Conservation (phyloP, 108 stramenopile species). For the Cyclotella choctawhatcheeana region DNA sequence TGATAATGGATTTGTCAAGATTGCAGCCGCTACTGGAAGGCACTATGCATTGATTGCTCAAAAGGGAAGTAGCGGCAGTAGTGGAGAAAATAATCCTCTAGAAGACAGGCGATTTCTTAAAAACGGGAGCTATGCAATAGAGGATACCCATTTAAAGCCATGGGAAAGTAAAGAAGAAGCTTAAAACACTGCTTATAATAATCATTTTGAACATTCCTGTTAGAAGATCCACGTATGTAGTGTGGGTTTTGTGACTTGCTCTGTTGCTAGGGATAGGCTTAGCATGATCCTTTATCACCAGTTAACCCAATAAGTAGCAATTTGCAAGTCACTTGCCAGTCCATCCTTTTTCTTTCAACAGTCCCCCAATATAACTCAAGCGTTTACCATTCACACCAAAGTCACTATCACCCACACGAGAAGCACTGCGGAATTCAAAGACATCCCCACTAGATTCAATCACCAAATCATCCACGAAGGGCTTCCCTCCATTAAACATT, state of each 20-base stretch:
- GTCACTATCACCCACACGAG: conserved; percentile 84
- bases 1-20: conserved; percentile 26
- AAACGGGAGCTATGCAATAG: conserved; percentile 69
- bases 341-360: conserved; percentile 61
- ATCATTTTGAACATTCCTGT: too few relatives aligned
- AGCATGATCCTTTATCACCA: too few relatives aligned
- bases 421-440: conserved; percentile 64
- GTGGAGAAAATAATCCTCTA: conserved; percentile 13
- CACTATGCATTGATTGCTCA: conserved; percentile 84
- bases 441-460: conserved; percentile 57
- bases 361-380: conserved; percentile 49
- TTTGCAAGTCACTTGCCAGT: conserved; percentile 28
- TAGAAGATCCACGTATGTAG: too few relatives aligned
- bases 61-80: conserved; percentile 42
- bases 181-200: too few relatives aligned
- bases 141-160: conserved; percentile 81
- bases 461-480: conserved; percentile 85
- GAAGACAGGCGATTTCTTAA: conserved; percentile 68
- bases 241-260: too few relatives aligned
- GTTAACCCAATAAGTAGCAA: too few relatives aligned
- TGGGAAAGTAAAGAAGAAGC: conserved; percentile 61
- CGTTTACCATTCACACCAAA: conserved; percentile 86
- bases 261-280: too few relatives aligned
- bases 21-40: conserved; percentile 78
- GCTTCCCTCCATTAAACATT: conserved; percentile 86